phyloP scores from a whole-genome alignment of 345 rosid species.

The Heritiera littoralis region DNA sequence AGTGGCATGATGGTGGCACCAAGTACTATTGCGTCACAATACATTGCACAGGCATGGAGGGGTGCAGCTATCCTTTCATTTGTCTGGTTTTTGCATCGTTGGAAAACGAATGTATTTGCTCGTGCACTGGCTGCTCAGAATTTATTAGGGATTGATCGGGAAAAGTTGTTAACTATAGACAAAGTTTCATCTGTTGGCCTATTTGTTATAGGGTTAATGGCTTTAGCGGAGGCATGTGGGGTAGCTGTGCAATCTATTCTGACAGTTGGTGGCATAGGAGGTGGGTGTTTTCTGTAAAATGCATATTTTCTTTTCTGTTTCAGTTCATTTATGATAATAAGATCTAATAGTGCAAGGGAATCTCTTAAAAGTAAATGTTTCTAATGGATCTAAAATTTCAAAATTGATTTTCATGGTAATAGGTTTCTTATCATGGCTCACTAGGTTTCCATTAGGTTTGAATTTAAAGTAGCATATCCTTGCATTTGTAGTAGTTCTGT shows the following conservation, averaged over 20 bases:
- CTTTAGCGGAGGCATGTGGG: slow-evolving; percentile 94
- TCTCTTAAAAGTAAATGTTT: neutral
- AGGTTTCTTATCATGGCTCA: neutral
- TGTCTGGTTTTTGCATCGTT: slow-evolving; percentile 85
- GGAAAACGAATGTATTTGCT: slow-evolving; percentile 75
- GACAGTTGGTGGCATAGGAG: slow-evolving; percentile 98
- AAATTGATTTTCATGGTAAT: neutral
- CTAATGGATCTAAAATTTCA: neutral
- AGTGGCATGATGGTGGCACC: slow-evolving; percentile 93
- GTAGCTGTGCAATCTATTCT: slow-evolving; percentile 91
- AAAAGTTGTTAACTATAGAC: slow-evolving; percentile 71
- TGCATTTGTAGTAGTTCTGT: neutral
- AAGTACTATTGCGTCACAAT: slow-evolving; percentile 67
- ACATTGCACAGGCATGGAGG: slow-evolving; percentile 62
- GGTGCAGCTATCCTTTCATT: slow-evolving; percentile 78
- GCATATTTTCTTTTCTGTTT: slow-evolving; percentile 10
- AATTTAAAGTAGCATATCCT: slow-evolving; percentile 1
- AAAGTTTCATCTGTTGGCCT: slow-evolving; percentile 81
- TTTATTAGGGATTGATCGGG: slow-evolving; percentile 54
- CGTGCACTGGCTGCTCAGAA: slow-evolving; percentile 49
- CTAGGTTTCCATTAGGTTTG: neutral
- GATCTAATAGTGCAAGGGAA: neutral
- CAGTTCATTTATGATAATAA: slow-evolving; percentile 10
- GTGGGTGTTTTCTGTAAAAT: slow-evolving; percentile 36
- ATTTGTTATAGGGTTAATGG: slow-evolving; percentile 72